These are phyloP conservation scores for Litchi chinensis DNA, from an alignment of 345 rosid species.

Conservation along the genomic window DNA sequence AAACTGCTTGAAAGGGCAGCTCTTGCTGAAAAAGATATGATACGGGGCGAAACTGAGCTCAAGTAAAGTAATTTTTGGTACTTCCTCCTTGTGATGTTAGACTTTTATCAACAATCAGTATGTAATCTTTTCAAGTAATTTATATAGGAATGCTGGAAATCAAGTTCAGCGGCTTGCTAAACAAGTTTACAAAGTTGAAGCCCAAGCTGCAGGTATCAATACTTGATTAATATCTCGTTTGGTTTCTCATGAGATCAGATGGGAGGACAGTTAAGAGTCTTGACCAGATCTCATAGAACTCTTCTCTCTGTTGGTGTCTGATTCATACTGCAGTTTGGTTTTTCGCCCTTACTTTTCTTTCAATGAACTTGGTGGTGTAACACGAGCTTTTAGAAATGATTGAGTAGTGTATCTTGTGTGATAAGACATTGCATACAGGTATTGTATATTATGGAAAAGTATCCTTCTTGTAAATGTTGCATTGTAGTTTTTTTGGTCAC, in stretches of 20 bases:
- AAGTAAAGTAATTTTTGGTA: conserved; percentile 39
- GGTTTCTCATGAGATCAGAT: not conserved
- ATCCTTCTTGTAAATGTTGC: not conserved
- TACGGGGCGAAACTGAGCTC: conserved; percentile 70
- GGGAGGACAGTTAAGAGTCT: not conserved
- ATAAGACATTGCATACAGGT: not conserved
- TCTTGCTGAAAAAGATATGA: conserved; percentile 87
- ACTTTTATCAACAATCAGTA: not conserved
- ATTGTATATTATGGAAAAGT: not conserved
- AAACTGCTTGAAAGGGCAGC: conserved; percentile 89
- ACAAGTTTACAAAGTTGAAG: conserved; percentile 75
- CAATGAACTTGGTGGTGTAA: not conserved
- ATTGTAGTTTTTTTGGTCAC: not conserved
- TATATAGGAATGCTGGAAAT: conserved; percentile 70
- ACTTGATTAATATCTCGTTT: conserved; percentile 1
- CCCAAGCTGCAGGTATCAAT: conserved; percentile 70
- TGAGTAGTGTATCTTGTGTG: not conserved
- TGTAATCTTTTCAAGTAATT: conserved; percentile 18
- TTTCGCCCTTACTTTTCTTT: not conserved
- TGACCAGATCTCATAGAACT: not conserved
- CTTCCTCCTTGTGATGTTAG: conserved; percentile 3
- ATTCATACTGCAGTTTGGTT: not conserved
- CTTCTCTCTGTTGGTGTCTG: not conserved
- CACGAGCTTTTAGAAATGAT: not conserved
- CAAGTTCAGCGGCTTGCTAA: conserved; percentile 69